Conservation (phyloP, 495 filamentous ascomycete genomes). For the Talaromyces wortmannii region DNA sequence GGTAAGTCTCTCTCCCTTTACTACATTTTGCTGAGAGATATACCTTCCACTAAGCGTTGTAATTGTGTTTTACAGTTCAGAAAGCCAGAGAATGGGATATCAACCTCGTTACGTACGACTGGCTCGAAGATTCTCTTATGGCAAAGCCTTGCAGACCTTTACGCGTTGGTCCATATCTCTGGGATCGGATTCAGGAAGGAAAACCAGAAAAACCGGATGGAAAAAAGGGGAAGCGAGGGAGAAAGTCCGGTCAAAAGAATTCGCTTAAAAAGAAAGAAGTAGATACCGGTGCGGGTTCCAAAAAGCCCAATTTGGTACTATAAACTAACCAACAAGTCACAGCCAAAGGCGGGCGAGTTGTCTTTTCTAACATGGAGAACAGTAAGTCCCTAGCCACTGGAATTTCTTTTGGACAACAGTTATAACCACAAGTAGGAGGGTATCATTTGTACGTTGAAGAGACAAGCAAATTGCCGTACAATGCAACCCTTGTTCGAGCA, state of each 20-base stretch:
- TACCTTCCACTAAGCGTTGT: background rate
- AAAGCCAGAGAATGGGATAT: slow-evolving; percentile 31
- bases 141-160: slow-evolving; percentile 17
- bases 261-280: slow-evolving; percentile 19
- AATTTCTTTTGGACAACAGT: background rate
- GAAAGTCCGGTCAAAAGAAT: slow-evolving; percentile 5
- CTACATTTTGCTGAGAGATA: background rate
- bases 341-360: background rate
- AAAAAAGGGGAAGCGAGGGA: slow-evolving; percentile 15
- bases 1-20: slow-evolving; percentile 27
- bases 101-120: slow-evolving; percentile 54
- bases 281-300: slow-evolving; percentile 8
- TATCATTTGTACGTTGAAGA: slow-evolving; percentile 18
- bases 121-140: slow-evolving; percentile 50
- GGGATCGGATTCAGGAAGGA: slow-evolving; percentile 24
- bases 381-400: background rate
- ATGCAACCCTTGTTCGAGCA: slow-evolving; percentile 12
- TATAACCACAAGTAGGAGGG: slow-evolving; percentile 7
- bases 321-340: background rate
- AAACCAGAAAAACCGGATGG: slow-evolving; percentile 9
- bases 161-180: slow-evolving; percentile 38
- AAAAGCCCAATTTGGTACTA: background rate
- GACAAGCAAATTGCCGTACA: slow-evolving; percentile 8
- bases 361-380: background rate
- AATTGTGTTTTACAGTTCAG: slow-evolving; percentile 23